Evolutionary conservation across 2,329 filamentous ascomycete species (phyloP), one percentile per base, ranked within the genome.

Genomic region (Dendrostoma leiphaemia): DNA sequence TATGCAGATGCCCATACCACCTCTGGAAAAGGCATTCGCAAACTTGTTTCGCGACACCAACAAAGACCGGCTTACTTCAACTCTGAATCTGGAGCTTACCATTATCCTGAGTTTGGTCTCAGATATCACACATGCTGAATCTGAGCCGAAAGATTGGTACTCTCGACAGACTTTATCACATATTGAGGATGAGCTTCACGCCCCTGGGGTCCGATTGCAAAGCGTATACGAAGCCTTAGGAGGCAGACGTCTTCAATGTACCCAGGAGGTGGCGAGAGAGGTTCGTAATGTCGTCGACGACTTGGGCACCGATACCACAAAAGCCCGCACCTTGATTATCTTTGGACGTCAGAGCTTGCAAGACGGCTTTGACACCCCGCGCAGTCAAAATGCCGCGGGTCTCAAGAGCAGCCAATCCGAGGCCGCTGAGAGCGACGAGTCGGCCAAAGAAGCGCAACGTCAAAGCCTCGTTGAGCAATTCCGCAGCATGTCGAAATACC

Each of bases 221-320:
- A 28, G 34, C n/a, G 34, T 91, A 4, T 90, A 86, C 66, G 84
- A 85, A 0, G 77, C 82, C 0, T 76, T 91, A 60, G 66, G 66
- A 6, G 74, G 71, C 1, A 81, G 77, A 50, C 66, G 74, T 4
- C 76, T 92, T 32, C 75, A 89, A 2, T 90, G 86, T 67, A 90
- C 88, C 0, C 66, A 73, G 23, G 82, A 87, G 60, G 88, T 88
- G 0, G 83, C 81, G 0, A 75, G 74, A 26, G 80, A 88, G 17
- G 88, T 91, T 75, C 76, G 76, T 21, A 79, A 85, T 51, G 86
- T 90, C 51, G 82, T 87, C 9, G 71, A 77, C 29, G 82, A 78
- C 4, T 85, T 89, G 59, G 85, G 82, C 0, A 87, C 84, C 1
- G 71, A 75, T 2, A 76, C 79, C 10, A 81, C 90, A 67, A 84